Conservation (phyloP, 2,329 filamentous ascomycete genomes). For the Fusarium denticulatum region DNA sequence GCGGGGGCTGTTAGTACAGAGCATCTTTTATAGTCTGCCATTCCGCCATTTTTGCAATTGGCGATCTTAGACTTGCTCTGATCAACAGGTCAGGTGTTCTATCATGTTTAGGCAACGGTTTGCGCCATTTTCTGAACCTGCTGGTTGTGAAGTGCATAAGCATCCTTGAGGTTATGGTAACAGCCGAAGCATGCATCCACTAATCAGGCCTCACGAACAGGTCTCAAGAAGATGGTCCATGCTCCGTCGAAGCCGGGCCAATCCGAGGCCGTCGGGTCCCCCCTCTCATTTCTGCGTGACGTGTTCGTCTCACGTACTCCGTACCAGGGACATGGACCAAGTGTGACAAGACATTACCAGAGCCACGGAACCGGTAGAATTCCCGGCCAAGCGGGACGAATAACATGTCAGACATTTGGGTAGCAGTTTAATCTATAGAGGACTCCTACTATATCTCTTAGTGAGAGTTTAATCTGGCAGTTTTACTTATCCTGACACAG, state of each 20-base stretch:
- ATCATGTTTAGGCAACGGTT: neutral
- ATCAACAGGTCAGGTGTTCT: fast-evolving
- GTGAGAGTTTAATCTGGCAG: neutral
- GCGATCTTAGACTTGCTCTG: neutral
- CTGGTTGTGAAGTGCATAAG: neutral
- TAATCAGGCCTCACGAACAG: neutral
- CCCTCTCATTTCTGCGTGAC: neutral
- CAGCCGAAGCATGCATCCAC: neutral
- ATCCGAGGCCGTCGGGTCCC: neutral
- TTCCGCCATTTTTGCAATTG: neutral
- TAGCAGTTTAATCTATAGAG: neutral
- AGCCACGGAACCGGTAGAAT: neutral
- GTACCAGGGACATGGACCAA: neutral
- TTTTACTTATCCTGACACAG: neutral
- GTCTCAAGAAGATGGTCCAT: neutral
- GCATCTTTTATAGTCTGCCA: neutral
- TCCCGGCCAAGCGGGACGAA: neutral
- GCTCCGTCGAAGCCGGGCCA: neutral
- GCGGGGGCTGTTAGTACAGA: neutral
- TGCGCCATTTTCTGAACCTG: neutral
- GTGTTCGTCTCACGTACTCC: neutral
- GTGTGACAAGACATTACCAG: neutral
- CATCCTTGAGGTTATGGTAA: neutral
- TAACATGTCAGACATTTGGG: neutral
- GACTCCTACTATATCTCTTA: neutral